A percentile compares a stretch with the other conserved stretches of the same genome.
Evolutionary conservation across 495 filamentous ascomycete genomes (phyloP).

Genomic region (Choiromyces venosus): DNA sequence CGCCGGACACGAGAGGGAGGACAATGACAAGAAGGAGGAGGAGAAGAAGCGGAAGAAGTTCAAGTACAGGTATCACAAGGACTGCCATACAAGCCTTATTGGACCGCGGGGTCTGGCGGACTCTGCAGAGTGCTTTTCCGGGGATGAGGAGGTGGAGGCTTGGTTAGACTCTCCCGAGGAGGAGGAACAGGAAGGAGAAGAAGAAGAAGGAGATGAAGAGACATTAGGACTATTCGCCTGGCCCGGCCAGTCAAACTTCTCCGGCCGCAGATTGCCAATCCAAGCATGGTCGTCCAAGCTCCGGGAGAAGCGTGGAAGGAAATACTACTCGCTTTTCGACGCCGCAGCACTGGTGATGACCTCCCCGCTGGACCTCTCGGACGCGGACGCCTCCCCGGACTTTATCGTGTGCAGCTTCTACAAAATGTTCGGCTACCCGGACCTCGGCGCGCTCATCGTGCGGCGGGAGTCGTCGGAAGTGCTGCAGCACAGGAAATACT

Average conservation of each 20-base stretch:
- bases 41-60: constrained; percentile 47
- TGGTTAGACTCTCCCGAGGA: constrained; percentile 51
- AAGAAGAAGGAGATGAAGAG: constrained; percentile 16
- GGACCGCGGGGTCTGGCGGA: constrained; percentile 61
- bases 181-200: constrained; percentile 9
- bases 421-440: constrained; percentile 78
- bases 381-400: constrained; percentile 60
- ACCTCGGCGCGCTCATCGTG: constrained; percentile 66
- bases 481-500: constrained; percentile 60
- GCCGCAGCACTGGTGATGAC: constrained; percentile 69
- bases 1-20: constrained; percentile 48
- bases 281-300: constrained; percentile 53
- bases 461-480: constrained; percentile 58
- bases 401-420: constrained; percentile 69
- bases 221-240: constrained; percentile 62
- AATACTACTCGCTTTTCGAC: constrained; percentile 62
- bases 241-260: constrained; percentile 77
- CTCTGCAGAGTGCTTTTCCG: constrained; percentile 57
- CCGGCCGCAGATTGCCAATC: constrained; percentile 61
- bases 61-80: constrained; percentile 70
- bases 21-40: constrained; percentile 40
- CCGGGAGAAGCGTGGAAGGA: constrained; percentile 46
- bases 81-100: constrained; percentile 68
- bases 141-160: constrained; percentile 58
- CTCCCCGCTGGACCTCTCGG: constrained; percentile 56